Evolutionary conservation across 345 rosid species (phyloP), one percentile per base, ranked within the genome.

Genomic region (Microcos paniculata): DNA sequence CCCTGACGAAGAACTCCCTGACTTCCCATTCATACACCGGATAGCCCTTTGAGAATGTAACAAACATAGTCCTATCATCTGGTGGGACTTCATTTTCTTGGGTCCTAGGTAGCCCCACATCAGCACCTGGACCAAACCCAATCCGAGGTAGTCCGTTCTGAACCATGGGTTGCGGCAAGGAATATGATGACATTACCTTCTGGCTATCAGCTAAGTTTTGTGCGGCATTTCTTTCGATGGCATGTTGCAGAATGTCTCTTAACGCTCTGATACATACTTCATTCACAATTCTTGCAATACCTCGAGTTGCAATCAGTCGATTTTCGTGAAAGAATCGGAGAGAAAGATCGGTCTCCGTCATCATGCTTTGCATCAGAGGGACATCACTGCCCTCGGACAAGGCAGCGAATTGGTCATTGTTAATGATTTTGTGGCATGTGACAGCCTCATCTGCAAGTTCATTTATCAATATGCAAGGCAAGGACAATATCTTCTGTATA

Each of bases 21-120:
- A 90, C 81, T 77, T 90, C 92, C 81, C 80, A 53, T 59, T 87
- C 91, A 8, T 6, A 21, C 8, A 90, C 91, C 6, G 87, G 91
- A 42, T 86, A 88, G 1, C 92, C 94, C 75, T 84, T 87, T 0
- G 92, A 90, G 76, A 90, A 90, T 4, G 94, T 90, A 9, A 87
- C 79, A 13, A 90, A 90, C 79, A 90, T 55, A n/a, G 94, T 88
- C 84, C 90, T 79, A 3, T 76, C 83, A 0, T 88, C 92, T 0
- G 83, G 63, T 8, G 82, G 84, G 8, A 80, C 79, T 6, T 11
- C 51, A 4, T 55, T 38, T 15, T 74, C 15, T 28, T 42, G 59
- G 18, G 51, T 23, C 51, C 19, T 43, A 14, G 35, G 7, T 0
- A 45, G 33, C 14, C 19, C 38, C 21, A 53, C 42, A 40, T 42